Conservation (phyloP, 805 yeast genomes). For the Candida jianshihensis region DNA sequence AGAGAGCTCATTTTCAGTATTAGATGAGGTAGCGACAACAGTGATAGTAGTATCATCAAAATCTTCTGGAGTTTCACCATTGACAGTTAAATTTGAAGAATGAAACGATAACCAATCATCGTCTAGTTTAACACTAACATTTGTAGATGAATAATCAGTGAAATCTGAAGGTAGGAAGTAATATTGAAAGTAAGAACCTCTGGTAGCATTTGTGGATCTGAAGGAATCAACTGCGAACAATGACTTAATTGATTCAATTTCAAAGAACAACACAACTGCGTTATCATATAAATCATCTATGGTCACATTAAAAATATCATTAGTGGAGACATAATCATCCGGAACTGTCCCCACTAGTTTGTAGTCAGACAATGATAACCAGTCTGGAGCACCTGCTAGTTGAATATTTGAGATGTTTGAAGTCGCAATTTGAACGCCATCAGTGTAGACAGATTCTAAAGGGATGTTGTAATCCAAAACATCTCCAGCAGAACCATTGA, state of each 20-base stretch:
- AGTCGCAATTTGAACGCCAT: slow-evolving; percentile 41
- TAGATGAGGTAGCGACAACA: slow-evolving; percentile 32
- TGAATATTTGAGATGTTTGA: slow-evolving; percentile 49
- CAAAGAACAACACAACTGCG: slow-evolving; percentile 49
- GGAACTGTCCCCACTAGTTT: slow-evolving; percentile 55
- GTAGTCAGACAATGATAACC: slow-evolving; percentile 42
- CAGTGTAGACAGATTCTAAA: slow-evolving; percentile 53
- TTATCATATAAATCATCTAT: slow-evolving; percentile 57
- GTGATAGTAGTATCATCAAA: slow-evolving; percentile 35
- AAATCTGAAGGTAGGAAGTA: slow-evolving; percentile 48
- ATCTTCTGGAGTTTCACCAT: slow-evolving; percentile 56
- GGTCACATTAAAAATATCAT: slow-evolving; percentile 41
- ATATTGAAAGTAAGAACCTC: slow-evolving; percentile 53
- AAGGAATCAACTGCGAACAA: slow-evolving; percentile 49
- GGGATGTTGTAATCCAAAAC: slow-evolving; percentile 54
- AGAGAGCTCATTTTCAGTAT: slow-evolving; percentile 30
- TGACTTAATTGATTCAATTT: slow-evolving; percentile 43
- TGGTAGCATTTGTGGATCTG: slow-evolving; percentile 61
- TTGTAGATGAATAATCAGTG: slow-evolving; percentile 44
- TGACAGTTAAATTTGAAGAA: slow-evolving; percentile 52
- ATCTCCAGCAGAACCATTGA: slow-evolving; percentile 64
- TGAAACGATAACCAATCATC: slow-evolving; percentile 63
- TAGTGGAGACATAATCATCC: slow-evolving; percentile 29
- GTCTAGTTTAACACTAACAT: slow-evolving; percentile 37
- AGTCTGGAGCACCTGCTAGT: slow-evolving; percentile 49